These are phyloP conservation scores for Aspergillus calidoustus DNA, from an alignment of 2,329 filamentous ascomycete species.

Conservation along the genomic window DNA sequence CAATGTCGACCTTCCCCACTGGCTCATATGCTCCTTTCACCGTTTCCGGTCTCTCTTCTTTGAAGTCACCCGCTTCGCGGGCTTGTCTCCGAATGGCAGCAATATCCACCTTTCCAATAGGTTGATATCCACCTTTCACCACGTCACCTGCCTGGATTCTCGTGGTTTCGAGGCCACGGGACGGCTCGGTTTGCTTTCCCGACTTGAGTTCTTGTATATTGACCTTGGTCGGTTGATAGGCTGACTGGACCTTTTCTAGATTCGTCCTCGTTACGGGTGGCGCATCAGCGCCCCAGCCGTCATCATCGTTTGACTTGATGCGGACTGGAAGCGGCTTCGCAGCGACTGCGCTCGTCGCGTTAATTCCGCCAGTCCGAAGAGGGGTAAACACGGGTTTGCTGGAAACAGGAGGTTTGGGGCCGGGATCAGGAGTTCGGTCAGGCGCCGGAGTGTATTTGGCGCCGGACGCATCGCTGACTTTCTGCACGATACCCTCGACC, in stretches of 20 bases:
- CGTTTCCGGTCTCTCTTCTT: constrained; percentile 78
- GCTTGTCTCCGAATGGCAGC: constrained; percentile 80
- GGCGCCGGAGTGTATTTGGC: constrained; percentile 84
- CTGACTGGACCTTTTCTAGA: constrained; percentile 87
- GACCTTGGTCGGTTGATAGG: constrained; percentile 94
- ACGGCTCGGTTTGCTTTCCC: constrained; percentile 65
- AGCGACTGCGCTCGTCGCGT: constrained; percentile 73
- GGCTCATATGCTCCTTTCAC: constrained; percentile 96
- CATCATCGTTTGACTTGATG: constrained; percentile 66
- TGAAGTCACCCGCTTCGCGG: constrained; percentile 57
- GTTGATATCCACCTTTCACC: constrained; percentile 86
- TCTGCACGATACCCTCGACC: constrained; percentile 85
- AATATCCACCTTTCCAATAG: constrained; percentile 97
- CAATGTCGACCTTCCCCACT: constrained; percentile 95
- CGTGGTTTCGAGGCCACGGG: constrained; percentile 52
- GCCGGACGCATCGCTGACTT: constrained; percentile 92
- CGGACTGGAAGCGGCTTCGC: constrained; percentile 53
- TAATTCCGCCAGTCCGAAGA: constrained; percentile 61
- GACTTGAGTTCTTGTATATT: constrained; percentile 85
- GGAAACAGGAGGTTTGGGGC: constrained; percentile 70
- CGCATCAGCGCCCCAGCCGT: constrained; percentile 94
- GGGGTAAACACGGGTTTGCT: constrained; percentile 94
- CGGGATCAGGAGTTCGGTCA: constrained; percentile 57
- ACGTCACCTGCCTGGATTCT: constrained; percentile 64
- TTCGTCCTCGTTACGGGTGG: constrained; percentile 86